phyloP scores from a whole-genome alignment of 306 rosid species.

The Corylus americana region DNA sequence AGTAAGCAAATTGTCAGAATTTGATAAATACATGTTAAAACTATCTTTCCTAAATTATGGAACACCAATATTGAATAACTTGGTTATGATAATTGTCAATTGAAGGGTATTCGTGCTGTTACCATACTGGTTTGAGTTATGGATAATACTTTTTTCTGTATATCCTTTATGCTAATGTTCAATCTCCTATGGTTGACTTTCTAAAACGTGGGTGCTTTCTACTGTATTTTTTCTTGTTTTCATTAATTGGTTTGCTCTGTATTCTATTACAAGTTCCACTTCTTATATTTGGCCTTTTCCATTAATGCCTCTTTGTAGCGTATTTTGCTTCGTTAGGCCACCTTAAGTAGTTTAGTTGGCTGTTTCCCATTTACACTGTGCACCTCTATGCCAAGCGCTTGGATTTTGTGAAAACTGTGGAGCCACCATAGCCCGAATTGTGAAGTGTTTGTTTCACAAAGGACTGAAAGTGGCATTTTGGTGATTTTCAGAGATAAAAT shows the following conservation, averaged over 20 bases:
- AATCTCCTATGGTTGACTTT: neutral
- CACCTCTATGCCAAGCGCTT: neutral
- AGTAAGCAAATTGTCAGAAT: slow-evolving; percentile 37
- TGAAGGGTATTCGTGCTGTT: neutral
- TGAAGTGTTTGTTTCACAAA: slow-evolving; percentile 2
- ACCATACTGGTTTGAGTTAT: neutral
- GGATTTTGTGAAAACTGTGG: neutral
- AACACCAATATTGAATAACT: neutral
- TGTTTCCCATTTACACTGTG: neutral
- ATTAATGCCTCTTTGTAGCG: neutral
- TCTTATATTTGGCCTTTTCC: neutral
- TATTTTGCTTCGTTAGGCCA: neutral
- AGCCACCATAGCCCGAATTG: neutral
- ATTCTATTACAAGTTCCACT: neutral
- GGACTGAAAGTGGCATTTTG: neutral
- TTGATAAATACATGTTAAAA: neutral
- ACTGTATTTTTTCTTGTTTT: neutral
- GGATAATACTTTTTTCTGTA: neutral
- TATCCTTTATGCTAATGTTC: neutral
- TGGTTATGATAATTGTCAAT: slow-evolving; percentile 4
- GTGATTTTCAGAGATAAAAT: neutral
- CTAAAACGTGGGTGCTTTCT: neutral
- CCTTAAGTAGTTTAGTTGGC: slow-evolving; percentile 1
- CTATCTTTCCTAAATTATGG: slow-evolving; percentile 9
- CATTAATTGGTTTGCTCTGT: neutral